Conservation (phyloP, 225 moss, liverwort and hornwort genomes). For the Polytrichum formosum region DNA sequence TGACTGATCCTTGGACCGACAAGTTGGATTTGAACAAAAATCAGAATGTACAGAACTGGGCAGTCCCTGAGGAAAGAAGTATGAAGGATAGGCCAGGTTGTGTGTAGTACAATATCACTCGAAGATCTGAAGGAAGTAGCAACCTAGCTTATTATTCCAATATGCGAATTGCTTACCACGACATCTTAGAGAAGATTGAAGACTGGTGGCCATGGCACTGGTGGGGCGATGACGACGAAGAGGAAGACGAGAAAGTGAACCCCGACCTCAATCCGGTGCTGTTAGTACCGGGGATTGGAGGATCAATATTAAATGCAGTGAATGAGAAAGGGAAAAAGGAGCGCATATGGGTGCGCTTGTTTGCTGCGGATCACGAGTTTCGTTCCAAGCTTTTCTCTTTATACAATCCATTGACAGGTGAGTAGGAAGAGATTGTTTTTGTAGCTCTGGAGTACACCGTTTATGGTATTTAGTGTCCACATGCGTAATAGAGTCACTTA, state of each 20-base stretch:
- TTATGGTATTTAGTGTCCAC: too few species aligned
- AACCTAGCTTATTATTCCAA: not conserved
- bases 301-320: slow-evolving; percentile 71
- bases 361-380: slow-evolving; percentile 84
- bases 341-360: slow-evolving; percentile 88
- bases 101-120: too few species aligned
- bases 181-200: slow-evolving; percentile 50
- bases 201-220: slow-evolving; percentile 82
- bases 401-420: slow-evolving; percentile 69
- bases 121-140: too few species aligned
- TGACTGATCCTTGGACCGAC: too few species aligned
- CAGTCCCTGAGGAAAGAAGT: too few species aligned
- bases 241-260: slow-evolving; percentile 17
- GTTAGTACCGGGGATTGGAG: slow-evolving; percentile 81
- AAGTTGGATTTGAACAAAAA: too few species aligned
- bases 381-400: slow-evolving; percentile 80
- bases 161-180: slow-evolving; percentile 23
- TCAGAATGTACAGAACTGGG: too few species aligned
- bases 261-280: slow-evolving; percentile 67
- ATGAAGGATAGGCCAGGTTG: too few species aligned
- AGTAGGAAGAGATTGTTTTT: not conserved
- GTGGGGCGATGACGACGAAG: slow-evolving; percentile 16
- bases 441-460: too few species aligned
- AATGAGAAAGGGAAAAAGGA: slow-evolving; percentile 67
- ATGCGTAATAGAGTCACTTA: too few species aligned